Evolutionary conservation across 805 yeast genomes (phyloP).

Genomic region (Blastobotrys muscicola): DNA sequence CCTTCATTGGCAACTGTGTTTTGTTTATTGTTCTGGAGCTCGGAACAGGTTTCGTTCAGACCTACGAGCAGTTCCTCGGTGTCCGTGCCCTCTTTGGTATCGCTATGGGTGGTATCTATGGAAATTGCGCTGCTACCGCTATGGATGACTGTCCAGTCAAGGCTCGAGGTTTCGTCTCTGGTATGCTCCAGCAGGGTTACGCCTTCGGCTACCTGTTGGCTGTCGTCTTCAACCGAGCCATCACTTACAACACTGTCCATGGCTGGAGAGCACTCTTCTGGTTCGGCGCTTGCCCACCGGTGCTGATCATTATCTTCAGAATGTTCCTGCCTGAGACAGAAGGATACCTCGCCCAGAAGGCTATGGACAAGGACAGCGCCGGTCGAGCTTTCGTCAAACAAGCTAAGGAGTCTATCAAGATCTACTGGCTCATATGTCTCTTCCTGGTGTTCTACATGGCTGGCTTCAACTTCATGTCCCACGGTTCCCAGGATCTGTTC

Average conservation of each 20-base stretch:
- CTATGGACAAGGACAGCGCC: slow-evolving; percentile 12
- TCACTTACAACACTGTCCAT: slow-evolving; percentile 37
- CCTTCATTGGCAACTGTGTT: slow-evolving; percentile 44
- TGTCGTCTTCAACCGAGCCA: slow-evolving; percentile 56
- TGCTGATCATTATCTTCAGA: slow-evolving; percentile 50
- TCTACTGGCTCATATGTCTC: slow-evolving; percentile 52
- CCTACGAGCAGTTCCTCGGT: slow-evolving; percentile 48
- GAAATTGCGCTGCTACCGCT: slow-evolving; percentile 56
- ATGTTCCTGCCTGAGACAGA: slow-evolving; percentile 51
- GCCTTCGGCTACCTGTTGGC: slow-evolving; percentile 61
- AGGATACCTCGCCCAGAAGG: slow-evolving; percentile 33
- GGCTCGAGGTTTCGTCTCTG: slow-evolving; percentile 55
- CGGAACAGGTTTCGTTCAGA: slow-evolving; percentile 57
- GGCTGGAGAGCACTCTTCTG: slow-evolving; percentile 67
- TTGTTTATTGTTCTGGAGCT: slow-evolving; percentile 49
- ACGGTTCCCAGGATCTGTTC: slow-evolving; percentile 66
- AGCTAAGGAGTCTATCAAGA: slow-evolving; percentile 32
- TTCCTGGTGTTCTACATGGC: slow-evolving; percentile 55
- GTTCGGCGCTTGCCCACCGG: slow-evolving; percentile 64
- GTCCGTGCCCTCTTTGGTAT: slow-evolving; percentile 59
- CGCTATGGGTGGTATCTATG: slow-evolving; percentile 65
- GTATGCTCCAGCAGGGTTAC: slow-evolving; percentile 74
- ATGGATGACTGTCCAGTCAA: slow-evolving; percentile 52
- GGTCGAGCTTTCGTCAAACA: slow-evolving; percentile 18
- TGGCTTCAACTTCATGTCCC: slow-evolving; percentile 63